Base-by-base conservation (phyloP, 2,329 filamentous ascomycete genomes). In the Claviceps spartinae region DNA sequence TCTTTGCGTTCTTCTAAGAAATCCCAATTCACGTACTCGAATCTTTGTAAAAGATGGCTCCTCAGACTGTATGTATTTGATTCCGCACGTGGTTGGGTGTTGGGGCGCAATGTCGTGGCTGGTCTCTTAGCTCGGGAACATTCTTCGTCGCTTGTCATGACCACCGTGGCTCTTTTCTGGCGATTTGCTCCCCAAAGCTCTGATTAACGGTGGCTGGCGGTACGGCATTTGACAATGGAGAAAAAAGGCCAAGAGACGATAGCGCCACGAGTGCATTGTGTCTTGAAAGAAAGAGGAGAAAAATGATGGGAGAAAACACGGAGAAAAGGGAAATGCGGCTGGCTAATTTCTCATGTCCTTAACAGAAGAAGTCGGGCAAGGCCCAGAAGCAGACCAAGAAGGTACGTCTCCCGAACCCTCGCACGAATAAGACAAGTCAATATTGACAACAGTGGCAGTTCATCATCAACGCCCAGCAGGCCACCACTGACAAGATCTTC, bases 401-500 rank as follows among this genome's bases (percentile, higher is more conserved):
- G 85, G 83, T 87, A 74, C 64, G 49, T 49, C 20, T 18, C 36
- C 8, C 22, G 14, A 3, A n/a, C 26, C 18, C n/a, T 24, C 18
- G 24, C 44, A 20, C 26, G 11, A 14, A 11, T 1, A 9, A 16
- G 30, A 22, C 3, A 2, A 46, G 6, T 2, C 26, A 45, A 45
- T 36, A 16, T 20, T 51, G 44, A 51, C 38, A n/a, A 3, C 36
- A 6, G 8, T 18, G 55, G 14, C 63, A 94, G 91, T 98, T 88
- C 85, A 85, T 95, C 80, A 97, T 98, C 87, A 95, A 98, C 80
- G 91, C 90, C 74, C 90, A 88, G 68, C 91, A 97, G 78, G 93
- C 93, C 67, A 90, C 90, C 65, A 87, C 83, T 78, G 93, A 98
- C 83, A 97, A 97, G 85, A 98, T 98, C 83, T 97, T 98, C 83